A percentile compares a stretch with the other conserved stretches of the same genome.
Conservation (phyloP, 2,329 filamentous ascomycete species). For the Tolypocladium tropicale region DNA sequence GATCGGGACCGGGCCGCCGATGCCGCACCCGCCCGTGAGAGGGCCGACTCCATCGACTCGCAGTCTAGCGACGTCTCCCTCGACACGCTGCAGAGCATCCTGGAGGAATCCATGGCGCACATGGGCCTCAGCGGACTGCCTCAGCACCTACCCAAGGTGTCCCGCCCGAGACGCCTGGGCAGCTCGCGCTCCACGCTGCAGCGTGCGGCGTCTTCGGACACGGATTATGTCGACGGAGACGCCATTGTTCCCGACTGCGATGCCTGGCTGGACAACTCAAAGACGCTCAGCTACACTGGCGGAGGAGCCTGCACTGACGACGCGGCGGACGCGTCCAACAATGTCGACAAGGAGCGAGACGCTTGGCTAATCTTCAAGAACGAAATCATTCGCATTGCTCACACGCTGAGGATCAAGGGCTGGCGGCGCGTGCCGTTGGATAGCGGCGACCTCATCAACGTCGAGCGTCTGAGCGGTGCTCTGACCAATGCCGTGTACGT, state of each 20-base stretch:
- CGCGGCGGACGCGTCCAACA: constrained; percentile 37
- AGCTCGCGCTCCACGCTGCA: constrained; percentile 26
- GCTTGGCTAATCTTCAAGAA: constrained; percentile 83
- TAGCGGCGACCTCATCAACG: constrained; percentile 54
- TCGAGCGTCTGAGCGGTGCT: constrained; percentile 77
- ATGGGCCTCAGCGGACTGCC: constrained; percentile 38
- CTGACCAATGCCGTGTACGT: constrained; percentile 96
- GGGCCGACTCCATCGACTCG: constrained; percentile 49
- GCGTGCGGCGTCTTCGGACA: constrained; percentile 62
- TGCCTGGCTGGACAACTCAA: constrained; percentile 77
- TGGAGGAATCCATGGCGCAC: constrained; percentile 54
- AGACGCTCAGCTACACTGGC: constrained; percentile 68
- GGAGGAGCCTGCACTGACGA: constrained; percentile 31
- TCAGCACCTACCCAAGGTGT: constrained; percentile 28
- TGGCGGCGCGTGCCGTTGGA: constrained; percentile 79
- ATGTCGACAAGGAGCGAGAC: constrained; percentile 59
- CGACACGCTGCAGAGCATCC: constrained; percentile 70
- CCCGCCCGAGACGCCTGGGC: constrained; percentile 29
- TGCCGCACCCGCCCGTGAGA: constrained; percentile 13
- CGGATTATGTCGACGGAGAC: constrained; percentile 75
- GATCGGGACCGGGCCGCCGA: constrained; percentile 12
- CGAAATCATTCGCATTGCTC: constrained; percentile 80
- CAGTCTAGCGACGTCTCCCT: constrained; percentile 64
- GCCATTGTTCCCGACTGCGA: constrained; percentile 77
- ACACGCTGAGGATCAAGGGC: constrained; percentile 82